phyloP scores from a whole-genome alignment of 768 basidiomycete genomes.

The Mycena vulgaris region DNA sequence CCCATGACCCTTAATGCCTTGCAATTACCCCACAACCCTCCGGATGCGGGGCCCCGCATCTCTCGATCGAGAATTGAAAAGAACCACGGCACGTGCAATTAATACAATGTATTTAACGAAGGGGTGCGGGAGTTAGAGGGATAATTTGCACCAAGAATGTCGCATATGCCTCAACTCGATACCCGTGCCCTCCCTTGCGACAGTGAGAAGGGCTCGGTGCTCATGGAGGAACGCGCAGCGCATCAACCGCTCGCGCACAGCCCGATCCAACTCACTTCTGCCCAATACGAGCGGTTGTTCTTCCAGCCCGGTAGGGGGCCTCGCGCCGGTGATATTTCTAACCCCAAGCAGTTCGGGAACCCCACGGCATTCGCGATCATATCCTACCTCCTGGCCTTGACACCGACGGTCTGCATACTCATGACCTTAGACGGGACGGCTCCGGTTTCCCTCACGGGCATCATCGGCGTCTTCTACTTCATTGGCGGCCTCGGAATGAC shows the following conservation, averaged over 20 bases:
- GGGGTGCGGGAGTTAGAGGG: not conserved
- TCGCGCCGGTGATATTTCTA: not conserved
- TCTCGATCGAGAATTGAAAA: too few relatives aligned
- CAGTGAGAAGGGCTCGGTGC: not conserved
- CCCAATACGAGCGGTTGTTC: not conserved
- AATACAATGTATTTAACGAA: too few relatives aligned
- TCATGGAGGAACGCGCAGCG: not conserved
- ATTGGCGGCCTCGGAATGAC: conserved; percentile 39
- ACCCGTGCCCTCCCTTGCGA: not conserved
- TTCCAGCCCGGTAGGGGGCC: not conserved
- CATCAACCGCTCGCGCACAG: not conserved
- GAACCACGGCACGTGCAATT: too few relatives aligned
- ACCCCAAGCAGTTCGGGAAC: conserved; percentile 34
- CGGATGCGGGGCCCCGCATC: too few relatives aligned
- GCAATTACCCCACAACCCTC: too few relatives aligned
- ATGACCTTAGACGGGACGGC: conserved; percentile 38
- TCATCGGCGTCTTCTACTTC: conserved; percentile 39
- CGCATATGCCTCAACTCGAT: not conserved
- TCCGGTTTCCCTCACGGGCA: conserved; percentile 24
- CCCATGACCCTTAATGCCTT: too few relatives aligned
- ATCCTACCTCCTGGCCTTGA: conserved; percentile 35
- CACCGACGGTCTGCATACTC: conserved; percentile 38
- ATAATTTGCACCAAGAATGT: not conserved
- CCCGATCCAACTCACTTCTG: not conserved
- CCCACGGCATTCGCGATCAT: conserved; percentile 38